A percentile compares a stretch with the other conserved stretches of the same genome.
phyloP scores from a whole-genome alignment of 768 basidiomycete genomes.

The Daedaleopsis nitida region DNA sequence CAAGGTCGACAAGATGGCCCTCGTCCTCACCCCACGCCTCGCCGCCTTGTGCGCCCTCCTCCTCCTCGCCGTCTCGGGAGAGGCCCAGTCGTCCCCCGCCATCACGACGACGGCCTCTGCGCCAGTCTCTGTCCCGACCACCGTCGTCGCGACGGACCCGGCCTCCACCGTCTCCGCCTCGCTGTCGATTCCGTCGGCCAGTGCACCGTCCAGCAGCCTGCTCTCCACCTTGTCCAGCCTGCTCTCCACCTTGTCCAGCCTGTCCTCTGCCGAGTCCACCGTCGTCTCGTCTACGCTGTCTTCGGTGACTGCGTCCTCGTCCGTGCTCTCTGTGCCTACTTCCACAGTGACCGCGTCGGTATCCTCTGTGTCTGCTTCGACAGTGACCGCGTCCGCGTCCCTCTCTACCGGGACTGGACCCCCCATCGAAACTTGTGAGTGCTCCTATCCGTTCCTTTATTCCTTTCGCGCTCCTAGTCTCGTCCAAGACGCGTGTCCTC shows the following conservation, averaged over 20 bases:
- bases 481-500: not conserved
- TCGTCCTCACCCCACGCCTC: slow-evolving; percentile 17
- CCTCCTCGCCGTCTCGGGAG: slow-evolving; percentile 12
- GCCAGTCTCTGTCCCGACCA: not conserved
- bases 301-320: slow-evolving; percentile 7
- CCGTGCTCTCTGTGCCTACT: slow-evolving; percentile 7
- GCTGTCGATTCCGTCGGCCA: not conserved
- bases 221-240: not conserved
- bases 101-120: not conserved
- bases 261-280: slow-evolving; percentile 10
- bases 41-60: slow-evolving; percentile 22
- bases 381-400: slow-evolving; percentile 1
- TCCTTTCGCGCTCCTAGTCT: slow-evolving; percentile 4
- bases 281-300: slow-evolving; percentile 1
- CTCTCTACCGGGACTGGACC: slow-evolving; percentile 15
- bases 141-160: not conserved
- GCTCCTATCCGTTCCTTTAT: not conserved
- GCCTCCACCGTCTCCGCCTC: not conserved
- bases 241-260: not conserved
- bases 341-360: slow-evolving; percentile 1
- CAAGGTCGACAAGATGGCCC: slow-evolving; percentile 13
- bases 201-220: not conserved
- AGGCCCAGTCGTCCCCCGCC: not conserved
- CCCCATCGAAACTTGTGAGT: slow-evolving; percentile 31
- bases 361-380: slow-evolving; percentile 6